These are phyloP conservation scores for Gloeostereum incarnatum DNA, from an alignment of 768 basidiomycete genomes.

Conservation along the genomic window DNA sequence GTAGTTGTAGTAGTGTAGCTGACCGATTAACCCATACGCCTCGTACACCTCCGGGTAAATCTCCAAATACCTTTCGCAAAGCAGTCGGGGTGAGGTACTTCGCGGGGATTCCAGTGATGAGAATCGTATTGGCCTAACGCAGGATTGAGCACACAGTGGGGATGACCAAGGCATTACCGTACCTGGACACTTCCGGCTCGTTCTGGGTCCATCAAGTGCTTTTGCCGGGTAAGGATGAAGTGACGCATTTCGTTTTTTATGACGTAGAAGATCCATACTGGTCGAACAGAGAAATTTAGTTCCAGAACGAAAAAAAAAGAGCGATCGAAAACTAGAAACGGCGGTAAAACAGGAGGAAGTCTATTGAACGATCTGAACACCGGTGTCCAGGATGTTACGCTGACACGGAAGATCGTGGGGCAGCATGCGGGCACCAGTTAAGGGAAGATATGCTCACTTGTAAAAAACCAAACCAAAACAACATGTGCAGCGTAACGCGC, in stretches of 20 bases:
- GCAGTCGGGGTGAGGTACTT: conserved; percentile 66
- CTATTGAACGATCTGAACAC: no score
- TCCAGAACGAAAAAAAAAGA: no score
- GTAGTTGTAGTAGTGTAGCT: conserved; percentile 10
- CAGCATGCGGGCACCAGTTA: background rate
- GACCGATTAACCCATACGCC: conserved; percentile 89
- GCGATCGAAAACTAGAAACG: no score
- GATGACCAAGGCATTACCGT: no score
- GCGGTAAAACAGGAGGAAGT: no score
- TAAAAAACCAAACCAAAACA: conserved; percentile 67
- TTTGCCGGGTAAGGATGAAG: conserved; percentile 75
- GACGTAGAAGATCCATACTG: conserved; percentile 83
- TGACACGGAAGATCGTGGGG: no score
- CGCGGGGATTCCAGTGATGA: conserved; percentile 82
- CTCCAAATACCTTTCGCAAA: conserved; percentile 61
- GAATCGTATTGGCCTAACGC: conserved; percentile 83
- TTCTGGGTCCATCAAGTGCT: conserved; percentile 71
- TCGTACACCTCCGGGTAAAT: conserved; percentile 84
- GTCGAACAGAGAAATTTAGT: no score
- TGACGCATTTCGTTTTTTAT: conserved; percentile 73
- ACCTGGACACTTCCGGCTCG: no score
- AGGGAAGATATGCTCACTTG: conserved; percentile 39
- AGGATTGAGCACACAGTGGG: conserved; percentile 63
- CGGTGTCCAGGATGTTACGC: no score
- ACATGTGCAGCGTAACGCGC: conserved; percentile 72